Base-by-base conservation (phyloP, 805 yeast genomes). In the Kazachstania kunashirensis region DNA sequence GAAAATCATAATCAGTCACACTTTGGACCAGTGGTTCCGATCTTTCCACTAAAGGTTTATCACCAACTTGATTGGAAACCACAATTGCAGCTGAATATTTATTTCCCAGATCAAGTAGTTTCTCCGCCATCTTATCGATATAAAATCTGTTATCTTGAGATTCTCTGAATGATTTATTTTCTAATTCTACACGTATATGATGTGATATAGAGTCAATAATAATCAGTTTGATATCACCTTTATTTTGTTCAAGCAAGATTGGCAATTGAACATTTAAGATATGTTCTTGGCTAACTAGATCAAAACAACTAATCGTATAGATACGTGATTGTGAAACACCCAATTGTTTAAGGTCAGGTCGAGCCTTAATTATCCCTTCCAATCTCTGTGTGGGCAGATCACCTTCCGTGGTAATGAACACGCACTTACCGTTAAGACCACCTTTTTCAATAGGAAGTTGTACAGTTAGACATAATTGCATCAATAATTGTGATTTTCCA, bases 171-270 rank as follows among this genome's bases (percentile, higher is more conserved):
- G 58, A 58, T 9, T 54, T 62, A 28, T 66, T 61, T 29, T 59
- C 66, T 17, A 75, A 51, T 44, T 78, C 84, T 1, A 77, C 77
- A 39, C 94, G 63, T 23, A 86, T 55, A 55, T 82, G 94, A 50
- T 84, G 95, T 0, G 89, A 77, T 4, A 88, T 73, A 24, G 95
- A 82, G 57, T 89, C 97, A 8, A 88, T 65, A 1, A 85, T 68
- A 0, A 89, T 65, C 20, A 81, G 50, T 29, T 71, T 78, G 2
- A 79, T 64, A 6, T 51, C 46, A 1, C 59, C 56, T 10, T 53
- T 43, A 23, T 61, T 52, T 31, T 61, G 45, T 29, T 61, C 59
- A 11, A 77, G 40, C 20, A 82, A 57, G 2, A 67, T 59, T 0
- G 92, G 94, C 4, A 86, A 60, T 49, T 82, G 92, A 16, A 79